These are phyloP conservation scores for Xylaria sp. DNA, from an alignment of 2,329 filamentous ascomycete genomes.

Conservation along the genomic window DNA sequence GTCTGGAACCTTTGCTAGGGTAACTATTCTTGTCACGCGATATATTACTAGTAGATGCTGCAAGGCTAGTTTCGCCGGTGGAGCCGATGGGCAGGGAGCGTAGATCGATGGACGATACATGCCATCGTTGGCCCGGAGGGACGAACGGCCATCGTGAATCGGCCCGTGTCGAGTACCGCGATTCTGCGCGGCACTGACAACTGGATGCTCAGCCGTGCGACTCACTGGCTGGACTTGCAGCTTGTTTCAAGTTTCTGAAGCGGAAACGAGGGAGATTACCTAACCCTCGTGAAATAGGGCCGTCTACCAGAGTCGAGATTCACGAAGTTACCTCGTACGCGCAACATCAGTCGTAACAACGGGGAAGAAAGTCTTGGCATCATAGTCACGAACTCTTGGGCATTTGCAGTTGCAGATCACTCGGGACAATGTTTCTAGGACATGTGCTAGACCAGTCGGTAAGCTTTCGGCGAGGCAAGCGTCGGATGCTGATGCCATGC, in stretches of 20 bases:
- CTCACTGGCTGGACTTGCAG: constrained; percentile 11
- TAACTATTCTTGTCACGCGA: constrained; percentile 36
- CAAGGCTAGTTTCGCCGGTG: constrained; percentile 40
- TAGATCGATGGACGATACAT: constrained; percentile 34
- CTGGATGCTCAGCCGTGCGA: constrained; percentile 6
- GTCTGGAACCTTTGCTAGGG: constrained; percentile 26
- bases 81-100: constrained; percentile 37
- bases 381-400: constrained; percentile 31
- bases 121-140: constrained; percentile 19
- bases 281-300: constrained; percentile 18
- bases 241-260: constrained; percentile 10
- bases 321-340: background rate
- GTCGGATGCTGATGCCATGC: constrained; percentile 18
- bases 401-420: constrained; percentile 28
- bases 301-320: background rate
- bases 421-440: constrained; percentile 23
- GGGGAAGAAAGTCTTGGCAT: constrained; percentile 24
- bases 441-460: constrained; percentile 20
- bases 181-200: constrained; percentile 2
- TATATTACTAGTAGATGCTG: constrained; percentile 22
- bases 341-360: constrained; percentile 13
- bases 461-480: constrained; percentile 4
- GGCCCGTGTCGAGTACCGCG: constrained; percentile 26
- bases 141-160: constrained; percentile 30
- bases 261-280: constrained; percentile 9